These are phyloP conservation scores for Cymodocea nodosa DNA, from an alignment of 116 monocot genomes.

Conservation along the genomic window DNA sequence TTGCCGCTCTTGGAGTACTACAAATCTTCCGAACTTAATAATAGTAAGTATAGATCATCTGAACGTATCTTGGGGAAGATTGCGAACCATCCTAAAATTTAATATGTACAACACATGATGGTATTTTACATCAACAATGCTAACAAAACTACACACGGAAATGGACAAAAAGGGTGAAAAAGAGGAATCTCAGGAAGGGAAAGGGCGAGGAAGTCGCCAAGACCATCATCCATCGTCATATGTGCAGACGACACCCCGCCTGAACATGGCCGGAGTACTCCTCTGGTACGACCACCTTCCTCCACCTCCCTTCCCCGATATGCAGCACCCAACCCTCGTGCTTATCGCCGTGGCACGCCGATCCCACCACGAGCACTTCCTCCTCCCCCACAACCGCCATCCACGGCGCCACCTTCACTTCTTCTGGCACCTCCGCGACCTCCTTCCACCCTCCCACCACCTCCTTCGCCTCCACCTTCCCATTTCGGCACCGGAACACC, in stretches of 20 bases:
- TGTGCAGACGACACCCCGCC: slow-evolving; percentile 1
- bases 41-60: no score
- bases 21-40: no score
- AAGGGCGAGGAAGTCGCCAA: no score
- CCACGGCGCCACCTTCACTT: slow-evolving; percentile 12
- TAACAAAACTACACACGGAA: no score
- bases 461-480: slow-evolving; percentile 16
- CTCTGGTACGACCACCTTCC: slow-evolving; percentile 5
- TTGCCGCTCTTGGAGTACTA: not conserved
- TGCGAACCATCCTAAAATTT: no score
- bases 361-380: slow-evolving; percentile 11
- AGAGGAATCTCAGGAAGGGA: no score
- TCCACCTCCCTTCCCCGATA: slow-evolving; percentile 4
- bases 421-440: slow-evolving; percentile 27
- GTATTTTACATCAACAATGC: no score
- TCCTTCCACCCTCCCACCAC: not conserved
- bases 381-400: not conserved
- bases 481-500: slow-evolving; percentile 15
- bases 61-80: no score
- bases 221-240: not conserved
- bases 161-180: no score
- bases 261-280: slow-evolving; percentile 7
- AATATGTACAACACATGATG: no score
- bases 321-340: slow-evolving; percentile 12
- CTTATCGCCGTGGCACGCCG: slow-evolving; percentile 13